Evolutionary conservation across 176 grass and related monocot species (phyloP).

Genomic region (Musa beccarii): DNA sequence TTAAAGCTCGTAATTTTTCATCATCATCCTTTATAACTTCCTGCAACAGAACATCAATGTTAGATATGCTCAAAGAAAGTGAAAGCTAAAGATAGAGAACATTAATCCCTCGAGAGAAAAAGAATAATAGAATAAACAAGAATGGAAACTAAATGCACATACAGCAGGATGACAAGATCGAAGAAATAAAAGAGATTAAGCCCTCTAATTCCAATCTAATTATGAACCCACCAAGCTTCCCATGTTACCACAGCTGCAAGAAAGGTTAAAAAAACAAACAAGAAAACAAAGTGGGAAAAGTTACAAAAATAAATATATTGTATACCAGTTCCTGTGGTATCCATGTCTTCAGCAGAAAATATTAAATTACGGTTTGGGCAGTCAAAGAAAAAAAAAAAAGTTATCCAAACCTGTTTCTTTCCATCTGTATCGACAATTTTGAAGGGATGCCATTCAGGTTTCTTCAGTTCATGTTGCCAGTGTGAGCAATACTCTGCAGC

Average conservation of each 20-base stretch:
- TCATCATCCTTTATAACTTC: conserved; percentile 51
- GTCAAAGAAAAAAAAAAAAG: neutral
- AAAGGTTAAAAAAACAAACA: too few species aligned
- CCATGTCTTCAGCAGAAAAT: too few species aligned
- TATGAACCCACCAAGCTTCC: too few species aligned
- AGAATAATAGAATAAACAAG: too few species aligned
- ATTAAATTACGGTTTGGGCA: neutral
- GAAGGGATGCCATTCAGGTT: conserved; percentile 73
- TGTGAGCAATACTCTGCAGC: conserved; percentile 29
- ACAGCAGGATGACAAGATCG: too few species aligned
- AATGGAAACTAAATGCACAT: too few species aligned
- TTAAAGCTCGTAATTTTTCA: conserved; percentile 35
- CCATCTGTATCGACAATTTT: conserved; percentile 30
- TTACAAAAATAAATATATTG: too few species aligned
- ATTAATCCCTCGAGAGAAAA: neutral
- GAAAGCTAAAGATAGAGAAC: neutral
- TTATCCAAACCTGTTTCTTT: conserved; percentile 34
- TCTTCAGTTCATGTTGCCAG: conserved; percentile 61
- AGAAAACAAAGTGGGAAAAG: too few species aligned
- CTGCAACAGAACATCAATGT: conserved; percentile 21
- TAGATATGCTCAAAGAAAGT: neutral
- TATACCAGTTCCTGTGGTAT: too few species aligned
- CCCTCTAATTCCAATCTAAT: too few species aligned
- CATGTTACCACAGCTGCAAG: too few species aligned
- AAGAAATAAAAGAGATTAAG: too few species aligned